phyloP scores from a whole-genome alignment of 2,329 filamentous ascomycete genomes.

The Trichoderma asperellum region DNA sequence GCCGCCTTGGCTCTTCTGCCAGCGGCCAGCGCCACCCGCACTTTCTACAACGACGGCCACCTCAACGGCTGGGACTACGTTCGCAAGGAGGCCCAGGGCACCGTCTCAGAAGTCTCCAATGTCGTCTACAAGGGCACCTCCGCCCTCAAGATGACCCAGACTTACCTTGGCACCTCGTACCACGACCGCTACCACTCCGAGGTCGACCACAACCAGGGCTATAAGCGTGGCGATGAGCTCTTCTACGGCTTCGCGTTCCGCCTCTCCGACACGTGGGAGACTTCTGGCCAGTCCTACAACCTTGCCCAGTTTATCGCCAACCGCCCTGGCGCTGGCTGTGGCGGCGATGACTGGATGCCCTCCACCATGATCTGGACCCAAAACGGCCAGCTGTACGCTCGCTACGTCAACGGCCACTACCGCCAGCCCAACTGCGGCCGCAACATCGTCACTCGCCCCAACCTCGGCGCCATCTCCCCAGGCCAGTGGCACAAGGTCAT shows the following conservation, averaged over 20 bases:
- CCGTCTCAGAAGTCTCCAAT: slow-evolving; percentile 48
- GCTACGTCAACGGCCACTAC: slow-evolving; percentile 41
- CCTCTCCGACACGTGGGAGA: slow-evolving; percentile 52
- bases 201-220: slow-evolving; percentile 48
- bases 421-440: slow-evolving; percentile 36
- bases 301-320: slow-evolving; percentile 57
- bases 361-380: slow-evolving; percentile 53
- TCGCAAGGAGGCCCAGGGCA: slow-evolving; percentile 48
- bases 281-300: slow-evolving; percentile 51
- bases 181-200: slow-evolving; percentile 55
- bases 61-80: slow-evolving; percentile 46
- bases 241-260: slow-evolving; percentile 58
- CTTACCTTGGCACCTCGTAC: slow-evolving; percentile 43
- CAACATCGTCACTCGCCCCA: slow-evolving; percentile 32
- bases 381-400: slow-evolving; percentile 48
- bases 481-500: slow-evolving; percentile 52
- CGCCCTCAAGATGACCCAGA: slow-evolving; percentile 52
- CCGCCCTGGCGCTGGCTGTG: slow-evolving; percentile 48
- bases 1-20: slow-evolving; percentile 34
- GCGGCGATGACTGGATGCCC: slow-evolving; percentile 52
- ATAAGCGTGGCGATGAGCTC: slow-evolving; percentile 49
- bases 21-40: slow-evolving; percentile 40
- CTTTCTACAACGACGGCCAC: slow-evolving; percentile 49
- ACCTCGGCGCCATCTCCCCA: slow-evolving; percentile 44
- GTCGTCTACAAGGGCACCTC: slow-evolving; percentile 44